phyloP scores from a whole-genome alignment of 306 rosid species.

The Pachyrhizus erosus region DNA sequence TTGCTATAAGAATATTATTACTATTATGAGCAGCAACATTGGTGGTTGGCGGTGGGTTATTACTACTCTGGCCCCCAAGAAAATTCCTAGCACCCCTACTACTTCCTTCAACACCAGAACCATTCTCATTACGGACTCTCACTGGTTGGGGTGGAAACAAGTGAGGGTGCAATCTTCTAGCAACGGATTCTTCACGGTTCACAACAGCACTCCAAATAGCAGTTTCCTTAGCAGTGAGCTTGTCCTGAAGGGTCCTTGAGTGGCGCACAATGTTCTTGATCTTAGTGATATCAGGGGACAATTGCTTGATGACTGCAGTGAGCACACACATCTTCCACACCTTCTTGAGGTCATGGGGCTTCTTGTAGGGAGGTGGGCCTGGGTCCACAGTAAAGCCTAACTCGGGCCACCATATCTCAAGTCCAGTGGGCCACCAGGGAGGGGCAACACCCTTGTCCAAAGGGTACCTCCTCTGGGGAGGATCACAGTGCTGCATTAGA shows the following conservation, averaged over 20 bases:
- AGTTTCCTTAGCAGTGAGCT: slow-evolving; percentile 73
- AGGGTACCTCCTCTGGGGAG: slow-evolving; percentile 73
- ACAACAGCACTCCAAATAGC: slow-evolving; percentile 69
- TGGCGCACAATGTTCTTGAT: slow-evolving; percentile 61
- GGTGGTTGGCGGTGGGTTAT: background rate
- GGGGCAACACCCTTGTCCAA: slow-evolving; percentile 70
- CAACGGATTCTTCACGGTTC: slow-evolving; percentile 62
- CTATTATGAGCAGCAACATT: background rate
- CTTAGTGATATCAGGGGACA: slow-evolving; percentile 65
- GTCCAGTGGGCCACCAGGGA: slow-evolving; percentile 88
- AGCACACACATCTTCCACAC: slow-evolving; percentile 76
- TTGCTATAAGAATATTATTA: background rate
- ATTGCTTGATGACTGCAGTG: slow-evolving; percentile 69
- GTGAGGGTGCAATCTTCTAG: slow-evolving; percentile 33
- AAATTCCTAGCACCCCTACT: too few species aligned
- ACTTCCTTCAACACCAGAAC: background rate
- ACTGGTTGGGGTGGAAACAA: background rate
- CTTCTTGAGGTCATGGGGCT: slow-evolving; percentile 83
- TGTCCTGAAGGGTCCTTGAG: slow-evolving; percentile 69
- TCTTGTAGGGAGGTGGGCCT: slow-evolving; percentile 75
- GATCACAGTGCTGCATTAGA: slow-evolving; percentile 74
- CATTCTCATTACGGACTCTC: background rate
- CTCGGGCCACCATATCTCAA: slow-evolving; percentile 68
- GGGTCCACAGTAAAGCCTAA: slow-evolving; percentile 49
- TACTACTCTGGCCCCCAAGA: background rate